Base-by-base conservation (phyloP, 2,329 filamentous ascomycete genomes). In the Fusarium transvaalense region DNA sequence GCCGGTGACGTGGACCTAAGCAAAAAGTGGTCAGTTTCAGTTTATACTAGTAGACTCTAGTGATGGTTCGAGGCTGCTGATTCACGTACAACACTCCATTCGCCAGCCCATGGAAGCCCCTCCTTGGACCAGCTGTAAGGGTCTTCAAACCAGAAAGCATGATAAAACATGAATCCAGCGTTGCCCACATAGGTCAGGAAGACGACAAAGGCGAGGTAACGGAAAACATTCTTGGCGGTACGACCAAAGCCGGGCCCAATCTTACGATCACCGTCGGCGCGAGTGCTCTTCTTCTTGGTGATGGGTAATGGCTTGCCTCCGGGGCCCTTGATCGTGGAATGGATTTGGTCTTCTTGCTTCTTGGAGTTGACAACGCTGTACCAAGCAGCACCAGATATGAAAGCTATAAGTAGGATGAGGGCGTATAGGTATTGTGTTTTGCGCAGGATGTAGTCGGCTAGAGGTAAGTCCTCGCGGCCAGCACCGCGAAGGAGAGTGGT, bases 281-380 rank as follows among this genome's bases (percentile, higher is more conserved):
- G 78, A 80, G 71, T 48, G 60, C 83, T 81, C 77, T 82, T 83
- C 60, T 83, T 88, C 76, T 89, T 91, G 62, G 84, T 87, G 50
- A 83, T 77, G n/a, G 93, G 94, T 55, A 97, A 83, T 34, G 93
- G 93, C 78, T 97, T 94, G 71, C 94, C 95, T 57, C 93, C 94
- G 2, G 94, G 94, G n/a, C 94, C 94, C 54, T 85, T 89, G 69
- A 87, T 79, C 32, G 79, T 83, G 23, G 83, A 85, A 53, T 79
- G 77, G 23, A 82, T 76, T 35, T 82, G 75, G 66, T 83, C 80
- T 37, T 85, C 84, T 59, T 83, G 81, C 54, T 81, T 84, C 68
- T 82, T 82, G 31, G 84, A 82, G 57, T 81, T 83, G 75, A 84
- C 78, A 41, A 88, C 81, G 74, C 85, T 87, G 76, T 87, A 84